phyloP scores from a whole-genome alignment of 768 basidiomycete genomes.

The Pseudohyphozyma bogoriensis region DNA sequence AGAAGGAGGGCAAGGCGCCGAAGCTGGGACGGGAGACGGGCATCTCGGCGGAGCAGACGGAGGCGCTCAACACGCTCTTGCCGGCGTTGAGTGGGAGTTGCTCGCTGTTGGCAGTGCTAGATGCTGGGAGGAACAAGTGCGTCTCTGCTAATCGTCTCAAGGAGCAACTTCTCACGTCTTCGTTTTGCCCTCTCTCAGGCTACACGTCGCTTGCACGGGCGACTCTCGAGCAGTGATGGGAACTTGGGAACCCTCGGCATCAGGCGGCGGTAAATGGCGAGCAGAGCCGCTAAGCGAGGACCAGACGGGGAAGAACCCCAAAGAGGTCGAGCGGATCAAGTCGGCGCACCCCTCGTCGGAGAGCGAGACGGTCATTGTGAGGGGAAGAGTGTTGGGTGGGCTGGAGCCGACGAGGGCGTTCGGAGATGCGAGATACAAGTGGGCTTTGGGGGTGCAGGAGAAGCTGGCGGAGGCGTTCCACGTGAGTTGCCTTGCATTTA shows the following conservation, averaged over 20 bases:
- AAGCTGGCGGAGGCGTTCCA: conserved; percentile 65
- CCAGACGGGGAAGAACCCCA: conserved; percentile 84
- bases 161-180: too few species aligned
- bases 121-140: conserved; percentile 60
- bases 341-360: conserved; percentile 75
- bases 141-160: not conserved
- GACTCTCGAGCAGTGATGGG: conserved; percentile 95
- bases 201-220: conserved; percentile 86
- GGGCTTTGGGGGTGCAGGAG: conserved; percentile 54
- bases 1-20: conserved; percentile 41
- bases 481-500: too few species aligned
- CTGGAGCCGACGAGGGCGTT: conserved; percentile 67
- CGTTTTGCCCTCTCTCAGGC: conserved; percentile 1
- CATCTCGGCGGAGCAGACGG: conserved; percentile 43
- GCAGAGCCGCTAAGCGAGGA: conserved; percentile 92
- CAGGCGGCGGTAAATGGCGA: conserved; percentile 59
- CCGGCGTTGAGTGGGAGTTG: conserved; percentile 87
- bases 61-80: conserved; percentile 56
- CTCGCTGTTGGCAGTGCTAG: conserved; percentile 76
- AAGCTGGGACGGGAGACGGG: conserved; percentile 43
- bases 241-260: conserved; percentile 60
- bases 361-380: conserved; percentile 57
- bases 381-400: conserved; percentile 75
- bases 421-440: conserved; percentile 78
- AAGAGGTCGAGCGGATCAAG: conserved; percentile 67